Evolutionary conservation across 352 stramenopile species (phyloP).

Genomic region (Pythium rishiriense): DNA sequence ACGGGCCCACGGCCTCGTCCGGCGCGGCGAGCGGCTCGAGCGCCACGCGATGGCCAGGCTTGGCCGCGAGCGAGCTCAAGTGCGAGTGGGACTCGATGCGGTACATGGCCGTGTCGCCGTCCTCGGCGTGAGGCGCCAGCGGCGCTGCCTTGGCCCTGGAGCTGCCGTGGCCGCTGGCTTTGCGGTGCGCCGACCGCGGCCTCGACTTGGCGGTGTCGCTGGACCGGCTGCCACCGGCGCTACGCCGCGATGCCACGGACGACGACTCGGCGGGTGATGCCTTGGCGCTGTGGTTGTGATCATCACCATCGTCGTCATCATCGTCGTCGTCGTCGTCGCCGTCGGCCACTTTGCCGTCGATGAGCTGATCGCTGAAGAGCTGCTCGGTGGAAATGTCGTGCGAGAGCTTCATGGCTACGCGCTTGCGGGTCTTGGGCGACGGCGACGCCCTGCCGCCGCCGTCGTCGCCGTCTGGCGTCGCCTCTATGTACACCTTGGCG

Average conservation of each 20-base stretch:
- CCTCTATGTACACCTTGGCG: conserved; percentile 35
- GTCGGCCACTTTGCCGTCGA: conserved; percentile 60
- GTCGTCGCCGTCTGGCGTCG: no score
- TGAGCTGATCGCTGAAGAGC: conserved; percentile 59
- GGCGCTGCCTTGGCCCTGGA: conserved; percentile 10
- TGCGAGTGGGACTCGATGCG: conserved; percentile 69
- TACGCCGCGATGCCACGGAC: neutral
- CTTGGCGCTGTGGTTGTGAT: neutral
- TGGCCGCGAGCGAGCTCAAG: conserved; percentile 40
- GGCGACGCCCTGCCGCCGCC: neutral
- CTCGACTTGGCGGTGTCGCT: neutral
- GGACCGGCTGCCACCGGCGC: neutral
- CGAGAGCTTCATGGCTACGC: conserved; percentile 32
- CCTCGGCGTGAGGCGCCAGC: neutral
- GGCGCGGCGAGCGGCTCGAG: conserved; percentile 1
- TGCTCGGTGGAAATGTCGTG: conserved; percentile 75
- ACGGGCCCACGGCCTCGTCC: conserved; percentile 19
- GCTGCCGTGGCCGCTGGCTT: conserved; percentile 8
- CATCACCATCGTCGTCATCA: conserved; percentile 21
- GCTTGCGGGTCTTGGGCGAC: conserved; percentile 10
- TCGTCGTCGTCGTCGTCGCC: conserved; percentile 45
- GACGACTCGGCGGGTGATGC: neutral
- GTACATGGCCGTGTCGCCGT: conserved; percentile 35
- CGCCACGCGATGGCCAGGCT: neutral
- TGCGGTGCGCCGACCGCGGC: conserved; percentile 2